Evolutionary conservation across 768 basidiomycete species (phyloP).

Genomic region (Leccinellum rugosiceps): DNA sequence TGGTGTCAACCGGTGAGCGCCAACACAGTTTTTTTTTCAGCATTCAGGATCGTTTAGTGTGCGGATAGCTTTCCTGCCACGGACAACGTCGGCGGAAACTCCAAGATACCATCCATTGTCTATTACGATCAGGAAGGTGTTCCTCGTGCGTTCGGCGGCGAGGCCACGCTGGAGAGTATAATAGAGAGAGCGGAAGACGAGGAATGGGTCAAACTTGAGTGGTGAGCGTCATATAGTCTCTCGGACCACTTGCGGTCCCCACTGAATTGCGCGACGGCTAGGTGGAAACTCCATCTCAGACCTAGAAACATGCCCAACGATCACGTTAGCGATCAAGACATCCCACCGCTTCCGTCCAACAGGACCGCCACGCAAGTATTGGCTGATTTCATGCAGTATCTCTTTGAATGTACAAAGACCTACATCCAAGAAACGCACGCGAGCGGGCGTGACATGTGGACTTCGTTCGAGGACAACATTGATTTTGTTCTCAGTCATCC

Average conservation of each 20-base stretch:
- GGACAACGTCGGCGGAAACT: constrained; percentile 43
- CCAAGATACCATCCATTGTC: constrained; percentile 49
- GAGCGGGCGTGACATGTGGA: constrained; percentile 40
- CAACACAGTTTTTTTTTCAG: neutral
- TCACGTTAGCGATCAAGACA: constrained; percentile 30
- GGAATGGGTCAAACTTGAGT: constrained; percentile 29
- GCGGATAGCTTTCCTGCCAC: constrained; percentile 44
- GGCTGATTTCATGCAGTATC: constrained; percentile 47
- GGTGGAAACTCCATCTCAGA: constrained; percentile 38
- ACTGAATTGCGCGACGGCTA: constrained; percentile 10
- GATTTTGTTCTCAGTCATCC: constrained; percentile 49
- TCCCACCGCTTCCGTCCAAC: constrained; percentile 42
- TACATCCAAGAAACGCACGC: constrained; percentile 47
- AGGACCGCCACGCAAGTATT: constrained; percentile 44
- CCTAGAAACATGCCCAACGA: constrained; percentile 22
- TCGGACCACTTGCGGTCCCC: too few relatives aligned
- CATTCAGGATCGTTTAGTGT: neutral
- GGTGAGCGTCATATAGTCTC: too few relatives aligned
- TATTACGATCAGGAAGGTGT: constrained; percentile 43
- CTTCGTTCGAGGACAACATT: constrained; percentile 37
- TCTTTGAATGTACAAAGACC: constrained; percentile 39
- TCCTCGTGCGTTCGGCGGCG: constrained; percentile 43
- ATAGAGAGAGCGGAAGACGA: constrained; percentile 41
- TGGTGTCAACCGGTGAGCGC: constrained; percentile 24
- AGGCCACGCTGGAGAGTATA: constrained; percentile 39